Evolutionary conservation across 2,329 filamentous ascomycete genomes (phyloP), one percentile per base, ranked within the genome.

Genomic region (Epicoccum sorghinum): DNA sequence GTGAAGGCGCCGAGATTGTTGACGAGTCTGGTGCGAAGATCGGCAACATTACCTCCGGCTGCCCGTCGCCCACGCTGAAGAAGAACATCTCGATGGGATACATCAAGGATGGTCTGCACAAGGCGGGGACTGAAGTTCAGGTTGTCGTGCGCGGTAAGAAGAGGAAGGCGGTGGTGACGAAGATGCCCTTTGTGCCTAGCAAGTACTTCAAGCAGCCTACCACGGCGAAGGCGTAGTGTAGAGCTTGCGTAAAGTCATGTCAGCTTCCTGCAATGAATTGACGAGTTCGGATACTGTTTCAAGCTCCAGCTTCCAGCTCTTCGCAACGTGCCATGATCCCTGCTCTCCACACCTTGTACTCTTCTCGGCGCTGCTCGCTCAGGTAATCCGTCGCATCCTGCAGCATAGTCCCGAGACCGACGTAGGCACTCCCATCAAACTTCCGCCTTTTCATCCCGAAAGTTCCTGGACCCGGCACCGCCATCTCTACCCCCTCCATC

Each of bases 1-100:
- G 95, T 47, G 93, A 98, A 77, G 95, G 93, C 24, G 91, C 89
- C 8, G 83, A 91, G 67, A 89, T 99, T 58, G 81, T 93, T 29
- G 80, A 82, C 64, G 79, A 83, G 55, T 81, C 85, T 5, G 86
- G 85, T 29, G 73, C 88, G 64, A 84, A 85, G 64, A 82, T 98
- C 50, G 95, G 95, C 12, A 83, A 80, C 32, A 82, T 99, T 58
- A 99, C 95, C 4, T 96, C 91, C 64, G 95, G 95, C 13, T 90
- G 91, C 62, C 95, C 95, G 0, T 93, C 89, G 70, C 95, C 95
- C 2, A 90, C 89, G 0, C 79, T 97, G 42, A 87, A 88, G 60
- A 89, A 89, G 80, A 97, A 98, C 75, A 93, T 99, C 59, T 92
- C 93, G 52, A 99, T 99, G 95, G 95, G 88, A 0, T 96, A 96